phyloP scores from a whole-genome alignment of 2,329 filamentous ascomycete species.

The Botryotinia convoluta region DNA sequence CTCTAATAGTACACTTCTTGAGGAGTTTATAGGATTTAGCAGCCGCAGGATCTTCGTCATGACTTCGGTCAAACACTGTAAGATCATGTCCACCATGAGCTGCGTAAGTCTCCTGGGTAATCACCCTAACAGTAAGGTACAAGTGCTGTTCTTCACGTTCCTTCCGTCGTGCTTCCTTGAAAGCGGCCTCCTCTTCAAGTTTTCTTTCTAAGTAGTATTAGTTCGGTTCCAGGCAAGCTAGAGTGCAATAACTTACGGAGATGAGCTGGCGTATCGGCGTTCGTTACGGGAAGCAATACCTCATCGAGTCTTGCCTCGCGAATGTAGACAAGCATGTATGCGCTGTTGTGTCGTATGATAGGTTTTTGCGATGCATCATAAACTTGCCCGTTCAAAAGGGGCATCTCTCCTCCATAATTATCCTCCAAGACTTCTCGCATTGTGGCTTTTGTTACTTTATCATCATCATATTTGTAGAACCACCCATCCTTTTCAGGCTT shows the following conservation, averaged over 20 bases:
- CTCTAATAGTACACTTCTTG: constrained; percentile 69
- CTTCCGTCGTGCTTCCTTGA: constrained; percentile 73
- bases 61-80: constrained; percentile 61
- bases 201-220: constrained; percentile 55
- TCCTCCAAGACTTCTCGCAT: constrained; percentile 90
- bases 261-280: constrained; percentile 77
- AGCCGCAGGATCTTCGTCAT: constrained; percentile 58
- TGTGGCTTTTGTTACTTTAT: constrained; percentile 92
- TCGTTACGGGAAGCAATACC: constrained; percentile 72
- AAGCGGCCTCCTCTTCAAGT: constrained; percentile 77
- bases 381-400: constrained; percentile 46
- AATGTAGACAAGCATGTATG: constrained; percentile 99
- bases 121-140: constrained; percentile 80
- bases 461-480: constrained; percentile 97
- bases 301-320: constrained; percentile 81
- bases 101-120: constrained; percentile 78
- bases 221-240: constrained; percentile 12
- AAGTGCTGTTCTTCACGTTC: constrained; percentile 93
- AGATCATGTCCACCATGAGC: constrained; percentile 83
- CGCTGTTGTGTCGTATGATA: constrained; percentile 70
- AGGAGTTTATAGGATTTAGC: constrained; percentile 72
- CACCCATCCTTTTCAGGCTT: constrained; percentile 90
- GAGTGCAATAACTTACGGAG: constrained; percentile 56
- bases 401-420: constrained; percentile 81
- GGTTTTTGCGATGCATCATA: constrained; percentile 55